Evolutionary conservation across 1,284 basidiomycete species (phyloP).

Genomic region (Bondarzewia mesenterica): DNA sequence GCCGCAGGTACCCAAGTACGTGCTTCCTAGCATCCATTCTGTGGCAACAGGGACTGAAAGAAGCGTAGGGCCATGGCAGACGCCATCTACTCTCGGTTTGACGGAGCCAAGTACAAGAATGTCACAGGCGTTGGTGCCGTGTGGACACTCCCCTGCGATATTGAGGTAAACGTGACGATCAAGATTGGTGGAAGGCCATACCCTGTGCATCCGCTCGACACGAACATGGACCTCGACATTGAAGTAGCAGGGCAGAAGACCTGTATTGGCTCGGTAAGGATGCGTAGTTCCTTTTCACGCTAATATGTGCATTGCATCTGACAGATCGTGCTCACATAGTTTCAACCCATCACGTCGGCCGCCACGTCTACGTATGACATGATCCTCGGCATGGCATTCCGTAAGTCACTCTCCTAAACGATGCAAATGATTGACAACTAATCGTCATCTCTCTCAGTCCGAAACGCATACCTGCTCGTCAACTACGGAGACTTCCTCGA

Average conservation of each 20-base stretch:
- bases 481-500: conserved; percentile 30
- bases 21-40: conserved; percentile 5
- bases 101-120: conserved; percentile 40
- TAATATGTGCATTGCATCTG: conserved; percentile 59
- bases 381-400: conserved; percentile 39
- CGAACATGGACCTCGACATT: conserved; percentile 26
- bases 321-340: conserved; percentile 57
- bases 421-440: neutral
- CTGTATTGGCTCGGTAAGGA: conserved; percentile 56
- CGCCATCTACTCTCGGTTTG: conserved; percentile 46
- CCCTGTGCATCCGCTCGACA: conserved; percentile 59
- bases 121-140: conserved; percentile 31
- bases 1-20: conserved; percentile 53
- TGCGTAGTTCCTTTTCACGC: conserved; percentile 69
- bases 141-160: conserved; percentile 52
- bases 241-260: conserved; percentile 42
- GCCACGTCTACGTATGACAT: conserved; percentile 70
- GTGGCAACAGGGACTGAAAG: neutral
- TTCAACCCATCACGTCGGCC: conserved; percentile 74
- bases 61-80: conserved; percentile 38
- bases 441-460: conserved; percentile 16
- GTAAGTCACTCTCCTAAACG: conserved; percentile 15
- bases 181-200: conserved; percentile 41
- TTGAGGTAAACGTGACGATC: conserved; percentile 57
- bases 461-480: conserved; percentile 26